phyloP scores from a whole-genome alignment of 2,329 filamentous ascomycete species.

The Coniosporium tulheliwenetii region DNA sequence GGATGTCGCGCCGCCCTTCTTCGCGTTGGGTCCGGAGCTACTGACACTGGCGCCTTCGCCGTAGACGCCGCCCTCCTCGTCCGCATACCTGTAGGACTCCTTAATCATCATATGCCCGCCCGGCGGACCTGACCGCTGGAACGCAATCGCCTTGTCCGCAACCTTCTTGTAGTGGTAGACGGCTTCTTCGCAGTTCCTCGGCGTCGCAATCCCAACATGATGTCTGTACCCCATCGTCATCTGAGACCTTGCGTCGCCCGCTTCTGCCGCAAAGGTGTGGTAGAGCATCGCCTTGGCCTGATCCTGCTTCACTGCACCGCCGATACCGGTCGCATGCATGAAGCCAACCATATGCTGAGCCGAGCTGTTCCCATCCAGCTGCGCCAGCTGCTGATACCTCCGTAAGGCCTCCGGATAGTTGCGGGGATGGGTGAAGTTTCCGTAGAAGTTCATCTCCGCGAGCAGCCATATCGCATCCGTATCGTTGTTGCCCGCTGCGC shows the following conservation, averaged over 20 bases:
- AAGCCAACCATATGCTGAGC: conserved; percentile 93
- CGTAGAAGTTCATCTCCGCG: conserved; percentile 92
- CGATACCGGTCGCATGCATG: conserved; percentile 89
- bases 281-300: conserved; percentile 88
- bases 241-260: conserved; percentile 69
- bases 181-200: conserved; percentile 72
- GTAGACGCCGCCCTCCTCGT: conserved; percentile 83
- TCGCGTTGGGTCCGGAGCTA: conserved; percentile 72
- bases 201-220: conserved; percentile 68
- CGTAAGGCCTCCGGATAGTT: conserved; percentile 67
- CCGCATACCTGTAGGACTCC: conserved; percentile 73
- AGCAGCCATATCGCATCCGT: conserved; percentile 79
- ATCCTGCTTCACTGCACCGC: conserved; percentile 62
- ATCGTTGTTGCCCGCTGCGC: conserved; percentile 41
- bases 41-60: conserved; percentile 86
- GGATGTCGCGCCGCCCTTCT: conserved; percentile 55
- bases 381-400: conserved; percentile 66
- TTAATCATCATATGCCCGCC: conserved; percentile 65
- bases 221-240: conserved; percentile 89
- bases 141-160: conserved; percentile 80
- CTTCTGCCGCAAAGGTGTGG: conserved; percentile 81
- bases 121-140: conserved; percentile 78
- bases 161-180: conserved; percentile 83
- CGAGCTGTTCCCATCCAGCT: conserved; percentile 67
- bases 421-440: conserved; percentile 77